phyloP scores from a whole-genome alignment of 2,329 filamentous ascomycete genomes.

The Aspergillus chevalieri region DNA sequence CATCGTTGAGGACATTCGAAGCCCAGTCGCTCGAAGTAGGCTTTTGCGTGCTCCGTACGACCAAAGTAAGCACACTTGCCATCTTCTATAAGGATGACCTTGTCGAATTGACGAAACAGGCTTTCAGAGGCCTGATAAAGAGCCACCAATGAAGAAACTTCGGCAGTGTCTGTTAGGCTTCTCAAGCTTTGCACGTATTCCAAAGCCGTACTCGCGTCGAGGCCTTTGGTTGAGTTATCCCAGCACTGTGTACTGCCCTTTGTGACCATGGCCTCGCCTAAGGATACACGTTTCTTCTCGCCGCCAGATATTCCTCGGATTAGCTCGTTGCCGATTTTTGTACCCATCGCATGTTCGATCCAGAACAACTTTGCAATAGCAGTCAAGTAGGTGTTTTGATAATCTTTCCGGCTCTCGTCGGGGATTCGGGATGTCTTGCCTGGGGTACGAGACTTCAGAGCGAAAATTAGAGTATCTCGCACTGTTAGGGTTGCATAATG shows the following conservation, averaged over 20 bases:
- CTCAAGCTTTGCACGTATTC: slow-evolving; percentile 66
- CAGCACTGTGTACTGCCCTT: slow-evolving; percentile 63
- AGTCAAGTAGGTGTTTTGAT: slow-evolving; percentile 56
- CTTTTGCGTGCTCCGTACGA: slow-evolving; percentile 54
- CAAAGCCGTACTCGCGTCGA: slow-evolving; percentile 67
- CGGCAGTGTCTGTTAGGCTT: slow-evolving; percentile 57
- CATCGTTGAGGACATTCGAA: slow-evolving; percentile 66
- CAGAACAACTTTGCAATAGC: slow-evolving; percentile 67
- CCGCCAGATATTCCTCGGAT: slow-evolving; percentile 66
- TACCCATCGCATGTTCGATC: slow-evolving; percentile 64
- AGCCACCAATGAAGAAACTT: slow-evolving; percentile 59
- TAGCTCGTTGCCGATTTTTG: slow-evolving; percentile 69
- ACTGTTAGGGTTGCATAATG: slow-evolving; percentile 76
- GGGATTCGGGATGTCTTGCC: slow-evolving; percentile 54
- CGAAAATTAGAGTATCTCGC: slow-evolving; percentile 67
- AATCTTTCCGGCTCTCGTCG: slow-evolving; percentile 56
- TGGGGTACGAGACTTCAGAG: slow-evolving; percentile 62
- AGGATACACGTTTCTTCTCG: slow-evolving; percentile 72
- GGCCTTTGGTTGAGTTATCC: slow-evolving; percentile 68
- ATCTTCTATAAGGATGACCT: slow-evolving; percentile 60
- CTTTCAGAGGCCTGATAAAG: slow-evolving; percentile 62
- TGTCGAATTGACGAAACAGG: slow-evolving; percentile 56
- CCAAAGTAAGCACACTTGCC: slow-evolving; percentile 71
- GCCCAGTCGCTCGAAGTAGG: slow-evolving; percentile 65
- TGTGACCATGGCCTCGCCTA: slow-evolving; percentile 69